Base-by-base conservation (phyloP, 2,329 filamentous ascomycete genomes). In the Sclerotinia trifoliorum region DNA sequence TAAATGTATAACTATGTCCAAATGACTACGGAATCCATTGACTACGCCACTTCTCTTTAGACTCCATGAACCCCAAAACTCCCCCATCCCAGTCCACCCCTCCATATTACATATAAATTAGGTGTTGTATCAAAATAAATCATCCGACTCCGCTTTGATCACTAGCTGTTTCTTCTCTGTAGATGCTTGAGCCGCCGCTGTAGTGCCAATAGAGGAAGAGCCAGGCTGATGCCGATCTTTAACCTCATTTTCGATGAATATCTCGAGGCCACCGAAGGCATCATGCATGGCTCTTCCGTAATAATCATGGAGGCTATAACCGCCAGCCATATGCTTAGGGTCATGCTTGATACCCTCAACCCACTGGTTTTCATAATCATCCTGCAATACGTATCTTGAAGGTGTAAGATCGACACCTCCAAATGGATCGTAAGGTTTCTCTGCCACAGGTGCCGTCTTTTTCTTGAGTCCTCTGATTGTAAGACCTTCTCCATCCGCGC, bases 391-490 rank as follows among this genome's bases (percentile, higher is more conserved):
- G 76, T 92, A 94, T 74, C 94, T 90, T 73, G 90, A 83, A 29
- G 88, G 86, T 32, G 83, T 83, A 64, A 94, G 85, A 58, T 85
- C 80, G 70, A 94, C 80, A 0, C 93, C 95, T 51, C 88, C 93
- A 77, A 95, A 97, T 0, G 94, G 91, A 80, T 97, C 93, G 80
- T 96, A 97, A 0, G 92, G 89, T 68, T 88, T 88, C 74, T 93
- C 88, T 7, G 86, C 86, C 48, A 86, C 85, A 1, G 86, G 84
- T 2, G 84, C 83, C 68, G 84, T 81, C 73, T 79, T 83, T 74
- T 85, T 89, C 79, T 91, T 93, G 68, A 97, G 84, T 1, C 94
- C 94, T 73, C 92, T 90, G 79, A 97, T 94, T 2, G 89, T 87
- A 44, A 90, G 79, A 17, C 80, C 75, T 7, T 70, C 52, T 17